A percentile compares a stretch with the other conserved stretches of the same genome.
phyloP scores from a whole-genome alignment of 1,139 yeast species.

The Hyphopichia fennica region DNA sequence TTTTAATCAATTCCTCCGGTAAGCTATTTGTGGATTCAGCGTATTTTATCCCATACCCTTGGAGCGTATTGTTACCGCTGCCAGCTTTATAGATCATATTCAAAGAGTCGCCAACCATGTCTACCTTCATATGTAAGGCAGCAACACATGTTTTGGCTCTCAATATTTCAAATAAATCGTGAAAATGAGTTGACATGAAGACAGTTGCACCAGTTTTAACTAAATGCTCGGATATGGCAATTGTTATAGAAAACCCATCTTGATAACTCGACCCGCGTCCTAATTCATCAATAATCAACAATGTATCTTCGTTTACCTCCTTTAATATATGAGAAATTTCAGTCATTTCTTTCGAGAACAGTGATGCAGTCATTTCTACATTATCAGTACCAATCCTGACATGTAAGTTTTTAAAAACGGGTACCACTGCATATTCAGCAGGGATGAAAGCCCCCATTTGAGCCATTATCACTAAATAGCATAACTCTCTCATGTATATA shows the following conservation, averaged over 20 bases:
- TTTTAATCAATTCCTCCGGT: slow-evolving; percentile 15
- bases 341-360: slow-evolving; percentile 51
- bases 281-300: slow-evolving; percentile 50
- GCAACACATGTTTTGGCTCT: slow-evolving; percentile 25
- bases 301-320: slow-evolving; percentile 27
- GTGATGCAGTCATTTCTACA: slow-evolving; percentile 39
- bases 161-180: slow-evolving; percentile 31
- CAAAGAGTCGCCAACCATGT: slow-evolving; percentile 14
- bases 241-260: slow-evolving; percentile 41
- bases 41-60: slow-evolving; percentile 26
- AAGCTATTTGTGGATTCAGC: slow-evolving; percentile 20
- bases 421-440: slow-evolving; percentile 41
- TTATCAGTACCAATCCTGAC: slow-evolving; percentile 48
- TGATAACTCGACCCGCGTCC: slow-evolving; percentile 48
- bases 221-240: slow-evolving; percentile 35
- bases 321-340: slow-evolving; percentile 44
- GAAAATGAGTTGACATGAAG: slow-evolving; percentile 40
- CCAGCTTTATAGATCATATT: slow-evolving; percentile 25
- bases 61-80: slow-evolving; percentile 16
- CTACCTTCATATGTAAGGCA: slow-evolving; percentile 26
- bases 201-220: slow-evolving; percentile 21
- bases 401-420: slow-evolving; percentile 39
- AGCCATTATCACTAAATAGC: slow-evolving; percentile 44
- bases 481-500: slow-evolving; percentile 47
- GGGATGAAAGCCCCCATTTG: slow-evolving; percentile 55